Conservation (phyloP, 2,329 filamentous ascomycete species). For the Macrophomina tecta region DNA sequence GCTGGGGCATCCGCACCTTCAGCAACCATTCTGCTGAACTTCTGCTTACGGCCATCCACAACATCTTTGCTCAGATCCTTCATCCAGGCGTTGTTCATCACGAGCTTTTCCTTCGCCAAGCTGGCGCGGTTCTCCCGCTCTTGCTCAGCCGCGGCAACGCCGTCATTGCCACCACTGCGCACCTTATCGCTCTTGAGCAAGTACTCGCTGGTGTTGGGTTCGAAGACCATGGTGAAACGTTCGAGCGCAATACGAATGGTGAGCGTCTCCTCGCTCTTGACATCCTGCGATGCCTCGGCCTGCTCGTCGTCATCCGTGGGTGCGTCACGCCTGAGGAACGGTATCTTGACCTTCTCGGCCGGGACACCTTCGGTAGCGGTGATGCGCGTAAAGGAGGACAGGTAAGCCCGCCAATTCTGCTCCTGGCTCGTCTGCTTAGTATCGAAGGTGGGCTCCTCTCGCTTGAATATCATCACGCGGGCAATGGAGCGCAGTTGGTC, state of each 20-base stretch:
- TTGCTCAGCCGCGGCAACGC: conserved; percentile 41
- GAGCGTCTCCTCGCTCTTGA: conserved; percentile 49
- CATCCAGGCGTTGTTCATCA: conserved; percentile 55
- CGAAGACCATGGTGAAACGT: conserved; percentile 51
- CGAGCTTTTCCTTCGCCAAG: conserved; percentile 49
- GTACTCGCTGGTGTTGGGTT: conserved; percentile 49
- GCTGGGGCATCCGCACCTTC: conserved; percentile 5
- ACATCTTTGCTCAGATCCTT: conserved; percentile 53
- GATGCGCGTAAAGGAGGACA: conserved; percentile 86
- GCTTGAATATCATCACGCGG: conserved; percentile 82
- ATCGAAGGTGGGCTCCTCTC: conserved; percentile 80
- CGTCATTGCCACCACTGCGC: conserved; percentile 44
- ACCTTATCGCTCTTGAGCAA: conserved; percentile 46
- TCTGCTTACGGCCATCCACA: conserved; percentile 51
- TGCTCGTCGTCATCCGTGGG: conserved; percentile 43
- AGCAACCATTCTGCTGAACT: conserved; percentile 32
- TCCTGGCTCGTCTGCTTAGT: conserved; percentile 69
- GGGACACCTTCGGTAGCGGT: conserved; percentile 72
- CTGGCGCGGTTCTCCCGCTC: conserved; percentile 43
- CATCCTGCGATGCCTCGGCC: conserved; percentile 37
- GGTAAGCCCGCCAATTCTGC: conserved; percentile 89
- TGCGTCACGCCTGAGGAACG: conserved; percentile 50
- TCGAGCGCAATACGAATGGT: conserved; percentile 52
- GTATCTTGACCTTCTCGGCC: conserved; percentile 41
- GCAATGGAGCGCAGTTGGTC: conserved; percentile 72